phyloP scores from a whole-genome alignment of 805 yeast genomes.

The Cyberlindnera meyerae region DNA sequence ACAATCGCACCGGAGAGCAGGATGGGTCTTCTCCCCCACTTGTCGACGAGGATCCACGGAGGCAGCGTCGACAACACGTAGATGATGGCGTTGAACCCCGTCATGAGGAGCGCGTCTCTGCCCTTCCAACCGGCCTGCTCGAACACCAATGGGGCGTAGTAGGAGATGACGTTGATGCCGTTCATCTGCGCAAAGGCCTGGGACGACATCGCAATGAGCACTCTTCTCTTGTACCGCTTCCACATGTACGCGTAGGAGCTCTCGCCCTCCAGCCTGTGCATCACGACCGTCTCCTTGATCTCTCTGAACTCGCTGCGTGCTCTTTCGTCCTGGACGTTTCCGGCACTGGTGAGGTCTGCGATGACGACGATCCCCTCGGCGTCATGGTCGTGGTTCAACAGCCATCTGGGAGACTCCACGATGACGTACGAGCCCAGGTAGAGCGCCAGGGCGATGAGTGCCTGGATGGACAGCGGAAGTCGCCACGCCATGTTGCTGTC shows the following conservation, averaged over 20 bases:
- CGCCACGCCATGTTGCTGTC: conserved; percentile 68
- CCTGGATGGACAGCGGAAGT: conserved; percentile 71
- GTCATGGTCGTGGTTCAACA: conserved; percentile 73
- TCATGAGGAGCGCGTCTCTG: conserved; percentile 81
- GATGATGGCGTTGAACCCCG: conserved; percentile 68
- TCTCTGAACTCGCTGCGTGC: conserved; percentile 73
- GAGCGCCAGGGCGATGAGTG: conserved; percentile 62
- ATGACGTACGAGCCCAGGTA: conserved; percentile 72
- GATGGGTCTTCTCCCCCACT: conserved; percentile 89
- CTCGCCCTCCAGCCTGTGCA: conserved; percentile 79
- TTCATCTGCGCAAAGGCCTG: conserved; percentile 91
- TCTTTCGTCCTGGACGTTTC: conserved; percentile 61
- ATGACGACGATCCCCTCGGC: conserved; percentile 81
- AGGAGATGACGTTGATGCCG: conserved; percentile 89
- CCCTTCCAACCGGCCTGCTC: conserved; percentile 96
- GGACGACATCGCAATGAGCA: conserved; percentile 83
- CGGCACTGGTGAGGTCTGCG: conserved; percentile 76
- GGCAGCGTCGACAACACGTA: conserved; percentile 69
- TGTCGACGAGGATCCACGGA: conserved; percentile 87
- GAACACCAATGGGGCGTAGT: conserved; percentile 90
- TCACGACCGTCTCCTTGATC: conserved; percentile 74
- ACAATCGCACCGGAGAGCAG: conserved; percentile 70
- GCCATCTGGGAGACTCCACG: conserved; percentile 89
- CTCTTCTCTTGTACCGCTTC: conserved; percentile 66
- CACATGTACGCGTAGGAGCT: conserved; percentile 71